These are phyloP conservation scores for Rhizopogon sp. DNA, from an alignment of 768 basidiomycete species.

Conservation along the genomic window DNA sequence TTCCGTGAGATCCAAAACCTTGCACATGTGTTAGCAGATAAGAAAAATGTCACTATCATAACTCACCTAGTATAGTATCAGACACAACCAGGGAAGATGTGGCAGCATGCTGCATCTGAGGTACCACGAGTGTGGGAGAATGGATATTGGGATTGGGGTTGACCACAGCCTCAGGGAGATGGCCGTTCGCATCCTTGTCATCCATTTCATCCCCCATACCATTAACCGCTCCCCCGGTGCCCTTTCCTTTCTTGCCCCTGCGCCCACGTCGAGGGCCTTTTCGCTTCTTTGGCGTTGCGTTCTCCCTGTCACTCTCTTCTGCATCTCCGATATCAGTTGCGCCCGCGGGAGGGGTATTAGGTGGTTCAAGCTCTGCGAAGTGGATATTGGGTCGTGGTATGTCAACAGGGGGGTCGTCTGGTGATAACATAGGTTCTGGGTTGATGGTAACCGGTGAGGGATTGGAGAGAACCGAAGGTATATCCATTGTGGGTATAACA, in stretches of 20 bases:
- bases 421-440: not conserved
- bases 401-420: constrained; percentile 2
- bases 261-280: constrained; percentile 31
- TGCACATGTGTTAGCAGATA: constrained; percentile 5
- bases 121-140: constrained; percentile 18
- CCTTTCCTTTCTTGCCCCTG: constrained; percentile 51
- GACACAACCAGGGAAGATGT: constrained; percentile 63
- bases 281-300: constrained; percentile 39
- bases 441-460: constrained; percentile 3
- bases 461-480: not conserved
- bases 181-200: constrained; percentile 35
- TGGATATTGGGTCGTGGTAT: constrained; percentile 1
- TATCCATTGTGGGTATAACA: not conserved
- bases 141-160: constrained; percentile 18
- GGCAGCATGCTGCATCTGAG: constrained; percentile 13
- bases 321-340: constrained; percentile 33
- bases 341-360: constrained; percentile 7
- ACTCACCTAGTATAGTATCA: constrained; percentile 68
- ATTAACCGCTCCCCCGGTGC: constrained; percentile 16
- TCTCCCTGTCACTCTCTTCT: constrained; percentile 61
- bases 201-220: constrained; percentile 15
- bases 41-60: not conserved
- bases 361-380: constrained; percentile 2
- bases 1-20: constrained; percentile 97
- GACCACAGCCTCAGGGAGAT: constrained; percentile 12